Conservation (phyloP, 176 grass and related monocot species). For the Cenchrus americanus region DNA sequence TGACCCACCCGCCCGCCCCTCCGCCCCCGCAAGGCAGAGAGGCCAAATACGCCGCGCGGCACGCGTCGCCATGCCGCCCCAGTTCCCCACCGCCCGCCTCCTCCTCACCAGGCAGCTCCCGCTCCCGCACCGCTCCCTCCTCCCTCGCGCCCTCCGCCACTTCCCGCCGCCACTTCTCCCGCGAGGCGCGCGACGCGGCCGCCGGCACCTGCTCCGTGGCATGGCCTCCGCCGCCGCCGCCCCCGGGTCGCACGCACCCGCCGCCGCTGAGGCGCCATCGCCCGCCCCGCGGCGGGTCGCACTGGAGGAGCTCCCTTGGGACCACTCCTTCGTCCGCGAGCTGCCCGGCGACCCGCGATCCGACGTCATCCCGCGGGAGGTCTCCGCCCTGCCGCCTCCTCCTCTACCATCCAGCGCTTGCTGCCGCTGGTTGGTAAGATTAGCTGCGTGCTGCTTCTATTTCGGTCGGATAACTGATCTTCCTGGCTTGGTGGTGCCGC, state of each 20-base stretch:
- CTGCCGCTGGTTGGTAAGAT: not conserved
- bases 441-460: not conserved
- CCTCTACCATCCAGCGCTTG: not conserved
- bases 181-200: not conserved
- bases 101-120: slow-evolving; percentile 31
- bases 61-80: slow-evolving; percentile 53
- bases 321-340: slow-evolving; percentile 81
- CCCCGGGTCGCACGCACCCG: not conserved
- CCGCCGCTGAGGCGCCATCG: not conserved
- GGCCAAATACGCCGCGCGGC: not conserved
- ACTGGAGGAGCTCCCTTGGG: slow-evolving; percentile 86
- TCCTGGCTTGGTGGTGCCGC: not conserved
- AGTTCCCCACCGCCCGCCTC: slow-evolving; percentile 37
- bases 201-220: slow-evolving; percentile 4
- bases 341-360: slow-evolving; percentile 75
- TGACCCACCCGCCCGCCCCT: not conserved
- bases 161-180: not conserved
- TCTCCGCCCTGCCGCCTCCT: not conserved
- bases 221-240: slow-evolving; percentile 39
- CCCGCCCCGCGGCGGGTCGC: slow-evolving; percentile 23
- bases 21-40: not conserved
- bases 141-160: slow-evolving; percentile 1
- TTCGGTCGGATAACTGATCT: not conserved
- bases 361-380: slow-evolving; percentile 66
- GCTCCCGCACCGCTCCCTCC: slow-evolving; percentile 31